phyloP scores from a whole-genome alignment of 108 stramenopile genomes.

The Nitzschia palea region DNA sequence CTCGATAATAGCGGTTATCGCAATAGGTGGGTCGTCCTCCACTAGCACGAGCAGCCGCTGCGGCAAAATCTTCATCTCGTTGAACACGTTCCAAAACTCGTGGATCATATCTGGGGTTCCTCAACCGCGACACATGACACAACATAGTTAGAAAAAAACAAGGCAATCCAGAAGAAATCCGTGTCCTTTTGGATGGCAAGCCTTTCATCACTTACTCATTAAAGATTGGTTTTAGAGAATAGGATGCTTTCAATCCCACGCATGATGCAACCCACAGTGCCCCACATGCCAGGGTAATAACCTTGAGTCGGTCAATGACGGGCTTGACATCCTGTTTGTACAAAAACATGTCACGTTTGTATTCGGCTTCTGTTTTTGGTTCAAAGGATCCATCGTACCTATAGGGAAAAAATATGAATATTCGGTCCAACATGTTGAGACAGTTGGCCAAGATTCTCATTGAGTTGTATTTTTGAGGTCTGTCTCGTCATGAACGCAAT shows the following conservation, averaged over 20 bases:
- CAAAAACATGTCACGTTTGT: conserved; percentile 72
- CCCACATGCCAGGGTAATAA: conserved; percentile 45
- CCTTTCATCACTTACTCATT: conserved; percentile 37
- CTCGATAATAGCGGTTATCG: conserved; percentile 83
- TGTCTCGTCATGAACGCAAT: too few relatives aligned
- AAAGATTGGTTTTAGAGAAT: conserved; percentile 63
- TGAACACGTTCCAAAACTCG: conserved; percentile 61
- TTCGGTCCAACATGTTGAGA: too few relatives aligned
- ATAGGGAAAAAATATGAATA: too few relatives aligned
- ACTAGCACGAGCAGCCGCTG: conserved; percentile 61
- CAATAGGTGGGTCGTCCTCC: conserved; percentile 82
- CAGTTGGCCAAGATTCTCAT: too few relatives aligned
- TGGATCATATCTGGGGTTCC: conserved; percentile 78
- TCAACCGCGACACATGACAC: too few relatives aligned
- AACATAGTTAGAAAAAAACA: too few relatives aligned
- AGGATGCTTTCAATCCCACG: conserved; percentile 61
- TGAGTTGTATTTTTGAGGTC: too few relatives aligned
- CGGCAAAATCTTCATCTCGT: conserved; percentile 70
- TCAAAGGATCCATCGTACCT: conserved; percentile 85
- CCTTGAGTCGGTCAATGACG: conserved; percentile 70
- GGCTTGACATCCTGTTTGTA: conserved; percentile 76
- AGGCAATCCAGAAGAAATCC: too few relatives aligned
- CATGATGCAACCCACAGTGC: conserved; percentile 67
- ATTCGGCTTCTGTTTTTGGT: conserved; percentile 70
- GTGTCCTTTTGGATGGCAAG: background rate